Evolutionary conservation across 805 yeast species (phyloP).

Genomic region (Cyberlindnera subsufficiens): DNA sequence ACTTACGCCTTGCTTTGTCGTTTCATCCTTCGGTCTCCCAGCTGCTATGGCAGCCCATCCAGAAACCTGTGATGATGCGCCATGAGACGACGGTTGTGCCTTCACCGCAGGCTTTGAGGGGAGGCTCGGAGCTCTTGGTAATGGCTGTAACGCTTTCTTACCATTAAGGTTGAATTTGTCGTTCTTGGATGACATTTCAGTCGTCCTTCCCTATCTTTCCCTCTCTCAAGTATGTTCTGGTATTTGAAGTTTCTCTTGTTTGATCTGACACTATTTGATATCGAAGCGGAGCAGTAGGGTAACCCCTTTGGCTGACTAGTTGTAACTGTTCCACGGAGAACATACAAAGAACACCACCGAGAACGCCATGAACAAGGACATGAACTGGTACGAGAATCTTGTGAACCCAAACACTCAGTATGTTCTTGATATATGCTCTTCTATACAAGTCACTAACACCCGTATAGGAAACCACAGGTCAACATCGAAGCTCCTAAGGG

Average conservation of each 20-base stretch:
- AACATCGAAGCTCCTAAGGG: constrained; percentile 10
- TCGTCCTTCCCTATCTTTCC: not conserved
- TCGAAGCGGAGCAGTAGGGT: no score
- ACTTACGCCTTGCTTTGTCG: not conserved
- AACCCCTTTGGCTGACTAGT: not conserved
- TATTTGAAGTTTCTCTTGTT: not conserved
- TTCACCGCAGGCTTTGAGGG: constrained; percentile 6
- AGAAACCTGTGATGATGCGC: not conserved
- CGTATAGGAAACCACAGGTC: not conserved
- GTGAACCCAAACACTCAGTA: not conserved
- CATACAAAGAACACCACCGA: not conserved
- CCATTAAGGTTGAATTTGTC: not conserved
- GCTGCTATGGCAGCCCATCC: constrained; percentile 21
- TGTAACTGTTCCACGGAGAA: not conserved
- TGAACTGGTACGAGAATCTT: not conserved
- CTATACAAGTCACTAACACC: not conserved
- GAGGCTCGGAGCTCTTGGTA: constrained; percentile 2
- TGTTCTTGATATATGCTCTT: not conserved
- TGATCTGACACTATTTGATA: no score
- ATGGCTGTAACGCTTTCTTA: not conserved
- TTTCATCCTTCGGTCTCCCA: constrained; percentile 1
- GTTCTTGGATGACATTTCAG: not conserved
- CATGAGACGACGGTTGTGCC: not conserved
- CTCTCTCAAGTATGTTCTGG: not conserved
- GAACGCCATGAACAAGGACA: not conserved